Conservation (phyloP, 352 stramenopile species). For the Phytophthora hybrid region DNA sequence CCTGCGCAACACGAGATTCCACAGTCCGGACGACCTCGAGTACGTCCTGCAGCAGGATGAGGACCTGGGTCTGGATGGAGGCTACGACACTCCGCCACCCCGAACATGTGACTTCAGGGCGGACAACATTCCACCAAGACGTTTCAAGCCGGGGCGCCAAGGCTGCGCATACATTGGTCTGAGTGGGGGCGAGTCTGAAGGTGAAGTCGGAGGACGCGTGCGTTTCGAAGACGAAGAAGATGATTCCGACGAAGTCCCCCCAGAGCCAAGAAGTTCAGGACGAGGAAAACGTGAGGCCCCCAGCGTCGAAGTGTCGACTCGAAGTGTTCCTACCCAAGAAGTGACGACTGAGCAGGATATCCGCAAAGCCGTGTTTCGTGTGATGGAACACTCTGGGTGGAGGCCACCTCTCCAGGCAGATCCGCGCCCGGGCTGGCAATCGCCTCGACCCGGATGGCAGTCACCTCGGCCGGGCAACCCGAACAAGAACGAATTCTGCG, state of each 20-base stretch:
- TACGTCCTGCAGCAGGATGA: slow-evolving; percentile 1
- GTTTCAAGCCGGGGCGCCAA: neutral
- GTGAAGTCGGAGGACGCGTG: neutral
- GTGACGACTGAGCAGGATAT: neutral
- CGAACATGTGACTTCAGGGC: neutral
- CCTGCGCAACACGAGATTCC: too few species aligned
- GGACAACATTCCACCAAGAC: neutral
- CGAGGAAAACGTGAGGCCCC: neutral
- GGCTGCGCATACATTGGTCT: neutral
- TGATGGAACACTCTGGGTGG: neutral
- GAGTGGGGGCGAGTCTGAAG: neutral
- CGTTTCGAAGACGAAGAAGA: neutral
- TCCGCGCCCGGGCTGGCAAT: neutral
- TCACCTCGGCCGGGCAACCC: neutral
- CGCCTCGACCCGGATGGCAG: neutral
- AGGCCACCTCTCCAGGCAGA: neutral
- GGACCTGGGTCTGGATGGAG: neutral
- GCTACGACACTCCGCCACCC: neutral
- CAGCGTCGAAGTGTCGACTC: neutral
- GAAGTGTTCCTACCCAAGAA: neutral
- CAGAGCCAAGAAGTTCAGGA: neutral
- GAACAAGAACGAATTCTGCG: neutral
- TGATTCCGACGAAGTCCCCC: neutral
- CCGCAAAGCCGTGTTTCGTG: neutral
- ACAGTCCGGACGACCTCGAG: neutral